Evolutionary conservation across 139 green algal genomes (phyloP).

Genomic region (Chlorella sorokiniana): DNA sequence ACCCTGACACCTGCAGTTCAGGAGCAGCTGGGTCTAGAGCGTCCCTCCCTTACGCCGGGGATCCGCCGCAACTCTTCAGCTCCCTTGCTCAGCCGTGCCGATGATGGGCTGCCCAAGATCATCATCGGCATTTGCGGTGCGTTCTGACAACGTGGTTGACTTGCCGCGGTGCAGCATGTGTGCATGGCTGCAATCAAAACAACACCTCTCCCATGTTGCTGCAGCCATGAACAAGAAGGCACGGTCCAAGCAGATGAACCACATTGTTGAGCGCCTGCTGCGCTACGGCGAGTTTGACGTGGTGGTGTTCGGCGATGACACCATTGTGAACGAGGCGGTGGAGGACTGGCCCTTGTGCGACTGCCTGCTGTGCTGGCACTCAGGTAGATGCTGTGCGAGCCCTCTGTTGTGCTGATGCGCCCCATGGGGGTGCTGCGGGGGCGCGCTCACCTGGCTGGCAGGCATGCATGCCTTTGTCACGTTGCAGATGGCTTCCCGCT

Average conservation of each 20-base stretch:
- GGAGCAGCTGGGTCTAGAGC: conserved; percentile 5
- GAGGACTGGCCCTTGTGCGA: conserved; percentile 92
- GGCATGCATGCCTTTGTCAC: neutral
- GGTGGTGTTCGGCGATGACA: conserved; percentile 88
- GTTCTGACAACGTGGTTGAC: neutral
- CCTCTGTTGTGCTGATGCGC: neutral
- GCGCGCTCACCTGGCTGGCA: neutral
- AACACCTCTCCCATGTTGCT: conserved; percentile 19
- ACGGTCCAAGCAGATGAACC: conserved; percentile 87
- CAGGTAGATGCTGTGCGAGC: neutral
- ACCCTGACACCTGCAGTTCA: conserved; percentile 9
- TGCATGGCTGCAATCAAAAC: neutral
- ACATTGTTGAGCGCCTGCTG: conserved; percentile 85
- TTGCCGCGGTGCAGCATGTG: neutral
- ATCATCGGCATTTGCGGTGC: conserved; percentile 41
- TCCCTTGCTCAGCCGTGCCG: conserved; percentile 19
- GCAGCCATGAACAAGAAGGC: conserved; percentile 94
- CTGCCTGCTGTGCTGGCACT: conserved; percentile 93
- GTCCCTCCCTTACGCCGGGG: neutral
- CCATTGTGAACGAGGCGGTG: conserved; percentile 84
- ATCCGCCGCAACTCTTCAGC: conserved; percentile 33
- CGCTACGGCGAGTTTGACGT: conserved; percentile 88
- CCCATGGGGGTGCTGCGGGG: too few species aligned
- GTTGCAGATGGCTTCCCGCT: conserved; percentile 90
- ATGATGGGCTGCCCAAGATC: conserved; percentile 41